Conservation (phyloP, 768 basidiomycete species). For the Hygrophorus russula region DNA sequence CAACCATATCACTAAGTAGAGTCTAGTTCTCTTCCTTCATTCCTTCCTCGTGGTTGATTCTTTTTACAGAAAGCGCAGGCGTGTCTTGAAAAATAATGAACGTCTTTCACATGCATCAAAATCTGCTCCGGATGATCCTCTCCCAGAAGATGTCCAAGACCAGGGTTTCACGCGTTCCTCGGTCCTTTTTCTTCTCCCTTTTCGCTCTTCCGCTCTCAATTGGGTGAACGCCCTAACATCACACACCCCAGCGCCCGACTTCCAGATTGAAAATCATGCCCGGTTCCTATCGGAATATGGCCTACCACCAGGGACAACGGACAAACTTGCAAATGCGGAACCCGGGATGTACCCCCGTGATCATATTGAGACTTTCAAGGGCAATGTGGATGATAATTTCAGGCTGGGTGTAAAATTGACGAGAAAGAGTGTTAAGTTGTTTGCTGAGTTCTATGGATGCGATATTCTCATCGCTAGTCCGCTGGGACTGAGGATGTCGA, state of each 20-base stretch:
- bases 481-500: slow-evolving; percentile 78
- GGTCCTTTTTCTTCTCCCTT: slow-evolving; percentile 83
- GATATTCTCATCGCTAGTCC: slow-evolving; percentile 94
- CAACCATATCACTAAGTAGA: slow-evolving; percentile 85
- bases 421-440: slow-evolving; percentile 83
- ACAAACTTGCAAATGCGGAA: slow-evolving; percentile 68
- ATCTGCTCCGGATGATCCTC: slow-evolving; percentile 34
- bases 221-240: slow-evolving; percentile 76
- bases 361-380: slow-evolving; percentile 88
- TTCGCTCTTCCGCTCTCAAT: slow-evolving; percentile 76
- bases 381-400: slow-evolving; percentile 97
- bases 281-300: slow-evolving; percentile 80
- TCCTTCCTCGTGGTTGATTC: background rate
- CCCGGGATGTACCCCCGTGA: slow-evolving; percentile 75
- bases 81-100: slow-evolving; percentile 89
- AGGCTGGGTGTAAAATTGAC: slow-evolving; percentile 89
- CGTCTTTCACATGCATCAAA: slow-evolving; percentile 68
- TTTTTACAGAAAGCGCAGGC: slow-evolving; percentile 70
- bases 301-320: slow-evolving; percentile 64
- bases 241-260: slow-evolving; percentile 59
- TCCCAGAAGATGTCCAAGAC: slow-evolving; percentile 76
- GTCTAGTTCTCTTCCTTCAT: background rate
- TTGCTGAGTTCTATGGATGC: slow-evolving; percentile 80
- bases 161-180: slow-evolving; percentile 98
- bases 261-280: slow-evolving; percentile 80